Evolutionary conservation across 805 yeast species (phyloP).

Genomic region (Tetrapisispora taiwanensis): DNA sequence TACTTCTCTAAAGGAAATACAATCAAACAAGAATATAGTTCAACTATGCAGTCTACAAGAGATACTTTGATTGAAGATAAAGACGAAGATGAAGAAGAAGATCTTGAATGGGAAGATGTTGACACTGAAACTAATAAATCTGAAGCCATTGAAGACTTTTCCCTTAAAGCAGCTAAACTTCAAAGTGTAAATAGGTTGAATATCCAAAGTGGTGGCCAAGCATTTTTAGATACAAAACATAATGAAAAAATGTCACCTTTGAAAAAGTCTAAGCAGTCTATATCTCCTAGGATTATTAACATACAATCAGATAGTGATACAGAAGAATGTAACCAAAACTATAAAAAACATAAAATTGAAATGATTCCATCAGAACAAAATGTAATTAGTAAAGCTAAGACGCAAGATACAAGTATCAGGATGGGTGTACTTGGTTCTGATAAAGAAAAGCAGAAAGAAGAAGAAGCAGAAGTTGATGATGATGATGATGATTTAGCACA

Average conservation of each 20-base stretch:
- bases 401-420: too few relatives aligned
- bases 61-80: too few relatives aligned
- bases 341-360: too few relatives aligned
- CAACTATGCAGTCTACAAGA: too few relatives aligned
- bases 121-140: conserved; percentile 26
- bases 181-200: conserved; percentile 19
- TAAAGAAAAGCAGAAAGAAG: too few relatives aligned
- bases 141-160: conserved; percentile 28
- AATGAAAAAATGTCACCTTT: conserved; percentile 13
- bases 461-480: conserved; percentile 23
- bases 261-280: conserved; percentile 5
- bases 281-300: conserved; percentile 7
- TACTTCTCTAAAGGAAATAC: background rate
- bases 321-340: conserved; percentile 14
- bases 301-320: conserved; percentile 13
- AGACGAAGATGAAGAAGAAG: conserved; percentile 30
- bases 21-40: conserved; percentile 5
- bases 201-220: conserved; percentile 17
- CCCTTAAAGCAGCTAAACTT: conserved; percentile 35
- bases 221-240: conserved; percentile 25
- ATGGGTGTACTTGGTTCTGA: too few relatives aligned
- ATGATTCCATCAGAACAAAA: too few relatives aligned
- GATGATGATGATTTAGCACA: conserved; percentile 8
- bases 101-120: conserved; percentile 66
- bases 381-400: too few relatives aligned